Evolutionary conservation across 768 basidiomycete species (phyloP).

Genomic region (Lepiota brunneoincarnata): DNA sequence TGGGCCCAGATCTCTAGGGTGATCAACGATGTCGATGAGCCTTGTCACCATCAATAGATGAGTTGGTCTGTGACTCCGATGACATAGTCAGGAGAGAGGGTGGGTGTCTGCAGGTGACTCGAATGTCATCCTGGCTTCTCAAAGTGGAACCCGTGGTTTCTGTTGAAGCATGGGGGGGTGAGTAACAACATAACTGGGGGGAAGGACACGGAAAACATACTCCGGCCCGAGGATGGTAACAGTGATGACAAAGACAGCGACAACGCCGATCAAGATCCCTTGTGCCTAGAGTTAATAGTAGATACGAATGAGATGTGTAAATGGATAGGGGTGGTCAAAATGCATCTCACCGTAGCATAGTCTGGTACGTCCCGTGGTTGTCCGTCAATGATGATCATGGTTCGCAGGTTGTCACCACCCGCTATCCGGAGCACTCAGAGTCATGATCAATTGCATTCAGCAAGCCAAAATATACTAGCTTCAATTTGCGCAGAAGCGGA

Average conservation of each 20-base stretch:
- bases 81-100: too few relatives aligned
- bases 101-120: too few relatives aligned
- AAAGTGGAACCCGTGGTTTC: constrained; percentile 78
- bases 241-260: constrained; percentile 74
- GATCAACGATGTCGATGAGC: too few relatives aligned
- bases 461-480: constrained; percentile 46
- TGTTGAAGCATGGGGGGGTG: constrained; percentile 18
- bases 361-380: constrained; percentile 45
- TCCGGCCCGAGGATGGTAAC: constrained; percentile 77
- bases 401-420: constrained; percentile 58
- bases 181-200: neutral
- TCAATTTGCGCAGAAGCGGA: constrained; percentile 80
- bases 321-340: neutral
- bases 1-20: too few relatives aligned
- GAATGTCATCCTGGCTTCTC: constrained; percentile 80
- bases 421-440: constrained; percentile 29
- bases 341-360: constrained; percentile 45
- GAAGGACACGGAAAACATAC: constrained; percentile 38
- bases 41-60: too few relatives aligned
- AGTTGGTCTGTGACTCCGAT: too few relatives aligned
- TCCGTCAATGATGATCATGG: constrained; percentile 46
- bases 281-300: constrained; percentile 47
- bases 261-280: constrained; percentile 84
- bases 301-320: neutral
- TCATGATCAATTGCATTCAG: constrained; percentile 18